Evolutionary conservation across 805 yeast genomes (phyloP).

Genomic region (Candida anglica): DNA sequence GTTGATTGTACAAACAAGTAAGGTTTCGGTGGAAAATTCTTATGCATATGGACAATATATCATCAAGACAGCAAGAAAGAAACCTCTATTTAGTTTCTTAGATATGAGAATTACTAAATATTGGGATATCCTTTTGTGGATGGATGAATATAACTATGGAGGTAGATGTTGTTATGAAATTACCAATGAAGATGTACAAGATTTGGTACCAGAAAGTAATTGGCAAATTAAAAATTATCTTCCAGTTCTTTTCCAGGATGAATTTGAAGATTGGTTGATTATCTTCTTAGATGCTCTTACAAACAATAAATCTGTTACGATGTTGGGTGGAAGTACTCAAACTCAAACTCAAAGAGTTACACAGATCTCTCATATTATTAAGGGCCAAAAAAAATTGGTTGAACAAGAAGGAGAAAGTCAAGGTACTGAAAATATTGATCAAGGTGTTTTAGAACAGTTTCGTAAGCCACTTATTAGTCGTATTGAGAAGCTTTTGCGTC

Average conservation of each 20-base stretch:
- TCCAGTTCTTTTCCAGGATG: conserved; percentile 72
- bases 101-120: conserved; percentile 71
- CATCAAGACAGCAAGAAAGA: conserved; percentile 70
- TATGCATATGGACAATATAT: conserved; percentile 88
- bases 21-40: conserved; percentile 77
- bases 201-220: conserved; percentile 46
- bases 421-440: conserved; percentile 19
- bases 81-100: conserved; percentile 76
- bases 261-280: conserved; percentile 84
- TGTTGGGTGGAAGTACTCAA: conserved; percentile 22
- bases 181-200: conserved; percentile 40
- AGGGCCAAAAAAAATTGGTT: conserved; percentile 36
- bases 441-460: conserved; percentile 40
- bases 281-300: conserved; percentile 70
- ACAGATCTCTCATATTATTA: conserved; percentile 56
- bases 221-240: conserved; percentile 81
- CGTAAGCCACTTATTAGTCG: conserved; percentile 64
- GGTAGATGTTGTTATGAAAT: conserved; percentile 58
- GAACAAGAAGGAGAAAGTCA: conserved; percentile 32
- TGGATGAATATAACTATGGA: conserved; percentile 85
- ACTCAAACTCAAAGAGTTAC: conserved; percentile 60
- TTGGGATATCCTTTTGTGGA: conserved; percentile 95
- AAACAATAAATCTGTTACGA: conserved; percentile 44
- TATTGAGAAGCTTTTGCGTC: conserved; percentile 57
- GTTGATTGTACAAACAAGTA: conserved; percentile 67